Evolutionary conservation across 2,329 filamentous ascomycete genomes (phyloP).

Genomic region (Scedosporium boydii): DNA sequence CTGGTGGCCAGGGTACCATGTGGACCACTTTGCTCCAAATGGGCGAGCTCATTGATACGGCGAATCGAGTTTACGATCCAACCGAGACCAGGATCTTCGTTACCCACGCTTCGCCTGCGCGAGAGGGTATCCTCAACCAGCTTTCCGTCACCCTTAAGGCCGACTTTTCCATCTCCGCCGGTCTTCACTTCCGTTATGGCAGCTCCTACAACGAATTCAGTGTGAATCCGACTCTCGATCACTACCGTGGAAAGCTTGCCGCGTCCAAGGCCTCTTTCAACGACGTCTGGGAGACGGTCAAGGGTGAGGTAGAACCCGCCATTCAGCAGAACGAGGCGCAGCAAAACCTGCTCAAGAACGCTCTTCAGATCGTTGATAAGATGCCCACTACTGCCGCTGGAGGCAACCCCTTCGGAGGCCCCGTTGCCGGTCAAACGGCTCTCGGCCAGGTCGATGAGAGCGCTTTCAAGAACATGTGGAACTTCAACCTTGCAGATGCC

Average conservation of each 20-base stretch:
- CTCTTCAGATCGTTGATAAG: conserved; percentile 88
- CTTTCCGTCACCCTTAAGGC: conserved; percentile 95
- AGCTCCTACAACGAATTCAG: conserved; percentile 99
- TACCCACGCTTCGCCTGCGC: conserved; percentile 91
- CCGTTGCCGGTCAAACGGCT: conserved; percentile 58
- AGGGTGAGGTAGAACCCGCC: conserved; percentile 87
- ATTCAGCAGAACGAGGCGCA: conserved; percentile 91
- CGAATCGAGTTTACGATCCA: conserved; percentile 95
- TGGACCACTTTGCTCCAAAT: conserved; percentile 98
- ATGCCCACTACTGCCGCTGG: conserved; percentile 94
- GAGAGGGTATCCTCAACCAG: conserved; percentile 94
- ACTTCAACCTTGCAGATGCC: conserved; percentile 96
- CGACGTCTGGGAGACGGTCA: conserved; percentile 98
- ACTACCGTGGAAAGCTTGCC: conserved; percentile 96
- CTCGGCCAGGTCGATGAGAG: conserved; percentile 94
- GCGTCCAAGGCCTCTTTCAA: conserved; percentile 98
- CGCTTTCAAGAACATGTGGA: conserved; percentile 99
- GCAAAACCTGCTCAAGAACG: conserved; percentile 83
- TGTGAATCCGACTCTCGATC: conserved; percentile 93
- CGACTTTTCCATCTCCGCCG: conserved; percentile 95
- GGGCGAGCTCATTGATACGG: conserved; percentile 95
- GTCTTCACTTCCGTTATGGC: conserved; percentile 95
- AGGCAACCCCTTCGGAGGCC: conserved; percentile 92
- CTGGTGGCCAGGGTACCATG: conserved; percentile 97
- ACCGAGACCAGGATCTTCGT: conserved; percentile 95